Percentiles rank a stretch among this genome's conserved stretches.
These are phyloP conservation scores for Huiozyma naganishii DNA, from an alignment of 805 yeast genomes.

Conservation along the genomic window DNA sequence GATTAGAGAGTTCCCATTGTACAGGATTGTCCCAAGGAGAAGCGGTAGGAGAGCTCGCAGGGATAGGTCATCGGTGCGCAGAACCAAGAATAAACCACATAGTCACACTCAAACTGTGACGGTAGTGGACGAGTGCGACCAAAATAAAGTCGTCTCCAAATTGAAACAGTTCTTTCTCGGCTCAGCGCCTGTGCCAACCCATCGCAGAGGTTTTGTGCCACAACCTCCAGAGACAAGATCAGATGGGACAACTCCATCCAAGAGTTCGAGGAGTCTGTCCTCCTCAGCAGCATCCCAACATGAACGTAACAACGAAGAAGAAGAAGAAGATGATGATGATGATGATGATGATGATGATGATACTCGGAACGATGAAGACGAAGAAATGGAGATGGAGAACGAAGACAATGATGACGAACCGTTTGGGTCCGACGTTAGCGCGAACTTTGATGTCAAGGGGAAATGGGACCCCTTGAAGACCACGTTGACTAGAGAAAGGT, in stretches of 20 bases:
- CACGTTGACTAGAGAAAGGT: slow-evolving; percentile 29
- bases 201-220: no score
- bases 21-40: slow-evolving; percentile 72
- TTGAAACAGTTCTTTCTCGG: neutral
- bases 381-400: neutral
- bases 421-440: slow-evolving; percentile 1
- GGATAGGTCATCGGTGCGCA: neutral
- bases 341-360: neutral
- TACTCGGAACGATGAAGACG: slow-evolving; percentile 1
- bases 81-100: neutral
- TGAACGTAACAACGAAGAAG: neutral
- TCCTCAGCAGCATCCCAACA: neutral
- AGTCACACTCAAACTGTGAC: neutral
- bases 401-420: slow-evolving; percentile 5
- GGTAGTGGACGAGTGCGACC: neutral
- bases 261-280: neutral
- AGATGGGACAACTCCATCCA: neutral
- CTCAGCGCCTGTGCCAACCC: neutral
- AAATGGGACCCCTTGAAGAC: slow-evolving; percentile 43
- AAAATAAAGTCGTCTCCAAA: neutral
- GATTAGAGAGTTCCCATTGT: slow-evolving; percentile 60
- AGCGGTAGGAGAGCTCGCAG: slow-evolving; percentile 34
- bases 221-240: no score
- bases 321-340: neutral
- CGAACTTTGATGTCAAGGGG: slow-evolving; percentile 1